Evolutionary conservation across 2,329 filamentous ascomycete genomes (phyloP), one percentile per base, ranked within the genome.

Genomic region (Colletotrichum karsti): DNA sequence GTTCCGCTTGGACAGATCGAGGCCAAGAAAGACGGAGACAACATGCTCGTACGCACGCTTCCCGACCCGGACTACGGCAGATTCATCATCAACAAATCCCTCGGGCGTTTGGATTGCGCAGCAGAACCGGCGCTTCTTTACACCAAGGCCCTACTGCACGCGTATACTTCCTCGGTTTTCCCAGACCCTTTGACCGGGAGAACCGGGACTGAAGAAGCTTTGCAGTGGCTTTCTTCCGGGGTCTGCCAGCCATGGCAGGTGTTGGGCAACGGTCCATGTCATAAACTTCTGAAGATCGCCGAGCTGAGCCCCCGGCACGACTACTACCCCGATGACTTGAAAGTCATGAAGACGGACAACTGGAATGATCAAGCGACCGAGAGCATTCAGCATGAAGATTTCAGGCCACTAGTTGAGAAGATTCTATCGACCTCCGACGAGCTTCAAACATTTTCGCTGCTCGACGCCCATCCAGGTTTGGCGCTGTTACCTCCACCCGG

Each of bases 121-220:
- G 78, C 86, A 0, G 90, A 92, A 50, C 87, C 87, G 0, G 74
- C 74, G 0, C 75, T 90, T 0, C 76, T 89, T 0, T 90, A 89
- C 62, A 79, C 79, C 1, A 91, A 90, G 71, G 89, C 88, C 0
- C 75, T 84, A 4, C 74, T 89, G 1, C 90, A 93, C 72, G 90
- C 90, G 0, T 76, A 84, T 5, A 92, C 90, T 0, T 90, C 90
- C 0, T 87, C 85, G 33, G 72, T 84, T 0, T 37, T 92, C 0
- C 84, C 87, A 0, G 91, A 92, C 72, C 76, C 80, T 0, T 79
- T 92, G 0, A 92, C 89, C 0, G 78, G 82, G 0, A 80, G 83
- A 0, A 92, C 88, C 0, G 91, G 91, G 0, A 85, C 83, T 0
- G 90, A 92, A 72, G 89, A 91, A 74, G 84, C 88, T 0, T 66